These are phyloP conservation scores for Sugiyamaella pinicola DNA, from an alignment of 1,139 yeast species.

Conservation along the genomic window DNA sequence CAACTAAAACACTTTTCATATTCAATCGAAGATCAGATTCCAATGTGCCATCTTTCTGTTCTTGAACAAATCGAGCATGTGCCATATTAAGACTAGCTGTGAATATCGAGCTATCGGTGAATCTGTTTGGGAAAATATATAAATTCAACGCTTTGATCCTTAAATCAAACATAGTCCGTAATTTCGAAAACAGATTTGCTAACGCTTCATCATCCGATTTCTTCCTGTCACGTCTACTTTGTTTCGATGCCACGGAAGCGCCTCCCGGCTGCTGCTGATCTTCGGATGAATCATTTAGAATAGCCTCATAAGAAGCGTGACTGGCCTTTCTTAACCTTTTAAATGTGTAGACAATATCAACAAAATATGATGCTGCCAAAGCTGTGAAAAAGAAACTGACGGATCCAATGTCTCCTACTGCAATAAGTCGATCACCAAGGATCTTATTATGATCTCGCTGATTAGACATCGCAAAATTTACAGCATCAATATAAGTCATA, in stretches of 20 bases:
- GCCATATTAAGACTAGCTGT: constrained; percentile 63
- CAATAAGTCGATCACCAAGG: constrained; percentile 63
- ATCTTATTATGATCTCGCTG: constrained; percentile 55
- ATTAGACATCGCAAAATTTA: constrained; percentile 65
- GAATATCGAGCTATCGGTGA: constrained; percentile 73
- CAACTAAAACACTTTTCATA: constrained; percentile 63
- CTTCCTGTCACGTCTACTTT: constrained; percentile 15
- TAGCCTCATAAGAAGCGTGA: constrained; percentile 70
- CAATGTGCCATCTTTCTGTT: constrained; percentile 25
- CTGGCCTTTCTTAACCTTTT: constrained; percentile 74
- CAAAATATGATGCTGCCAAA: constrained; percentile 76
- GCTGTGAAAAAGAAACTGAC: constrained; percentile 73
- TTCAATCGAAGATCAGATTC: constrained; percentile 40
- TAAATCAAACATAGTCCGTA: constrained; percentile 63
- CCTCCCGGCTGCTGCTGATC: constrained; percentile 3
- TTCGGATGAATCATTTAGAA: constrained; percentile 56
- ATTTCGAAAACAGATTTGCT: constrained; percentile 30
- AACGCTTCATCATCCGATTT: constrained; percentile 21
- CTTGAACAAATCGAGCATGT: constrained; percentile 54
- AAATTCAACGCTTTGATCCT: constrained; percentile 56
- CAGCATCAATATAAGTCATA: constrained; percentile 54
- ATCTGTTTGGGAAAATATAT: constrained; percentile 75
- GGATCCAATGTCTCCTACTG: constrained; percentile 56
- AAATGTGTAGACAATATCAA: constrained; percentile 75
- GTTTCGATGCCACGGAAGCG: constrained; percentile 2